Percentiles rank a stretch among this genome's conserved stretches.
Conservation (phyloP, 2,329 filamentous ascomycete species). For the Aspergillus niger region DNA sequence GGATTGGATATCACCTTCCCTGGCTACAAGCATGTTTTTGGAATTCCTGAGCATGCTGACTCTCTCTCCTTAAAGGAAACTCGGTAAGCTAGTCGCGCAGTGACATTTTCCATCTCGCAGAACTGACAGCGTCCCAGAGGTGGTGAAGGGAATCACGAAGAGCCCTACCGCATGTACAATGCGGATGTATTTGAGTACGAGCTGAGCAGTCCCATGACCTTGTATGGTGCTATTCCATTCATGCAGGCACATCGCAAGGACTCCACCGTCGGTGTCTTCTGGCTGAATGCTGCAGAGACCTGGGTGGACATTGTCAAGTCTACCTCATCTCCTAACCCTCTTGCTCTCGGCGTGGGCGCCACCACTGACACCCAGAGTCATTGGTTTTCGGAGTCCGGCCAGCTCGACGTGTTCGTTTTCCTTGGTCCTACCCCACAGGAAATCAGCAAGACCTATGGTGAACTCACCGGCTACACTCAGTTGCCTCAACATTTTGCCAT, state of each 20-base stretch:
- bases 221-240: slow-evolving; percentile 95
- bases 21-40: slow-evolving; percentile 88
- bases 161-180: slow-evolving; percentile 95
- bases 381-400: slow-evolving; percentile 92
- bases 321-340: slow-evolving; percentile 71
- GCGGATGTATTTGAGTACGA: slow-evolving; percentile 98
- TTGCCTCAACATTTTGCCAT: slow-evolving; percentile 91
- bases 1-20: slow-evolving; percentile 89
- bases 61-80: slow-evolving; percentile 87
- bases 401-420: slow-evolving; percentile 92
- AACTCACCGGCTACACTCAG: slow-evolving; percentile 87
- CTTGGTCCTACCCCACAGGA: slow-evolving; percentile 84
- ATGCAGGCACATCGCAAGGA: slow-evolving; percentile 96
- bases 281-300: slow-evolving; percentile 95
- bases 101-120: not conserved
- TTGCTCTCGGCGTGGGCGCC: slow-evolving; percentile 69
- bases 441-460: slow-evolving; percentile 77
- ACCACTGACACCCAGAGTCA: slow-evolving; percentile 84
- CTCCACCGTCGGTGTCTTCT: slow-evolving; percentile 94
- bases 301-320: slow-evolving; percentile 94
- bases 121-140: slow-evolving; percentile 53
- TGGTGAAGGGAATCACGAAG: slow-evolving; percentile 77
- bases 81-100: slow-evolving; percentile 49
- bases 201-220: slow-evolving; percentile 94
- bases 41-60: slow-evolving; percentile 90